Evolutionary conservation across 345 rosid genomes (phyloP).

Genomic region (Limnanthes douglasii): DNA sequence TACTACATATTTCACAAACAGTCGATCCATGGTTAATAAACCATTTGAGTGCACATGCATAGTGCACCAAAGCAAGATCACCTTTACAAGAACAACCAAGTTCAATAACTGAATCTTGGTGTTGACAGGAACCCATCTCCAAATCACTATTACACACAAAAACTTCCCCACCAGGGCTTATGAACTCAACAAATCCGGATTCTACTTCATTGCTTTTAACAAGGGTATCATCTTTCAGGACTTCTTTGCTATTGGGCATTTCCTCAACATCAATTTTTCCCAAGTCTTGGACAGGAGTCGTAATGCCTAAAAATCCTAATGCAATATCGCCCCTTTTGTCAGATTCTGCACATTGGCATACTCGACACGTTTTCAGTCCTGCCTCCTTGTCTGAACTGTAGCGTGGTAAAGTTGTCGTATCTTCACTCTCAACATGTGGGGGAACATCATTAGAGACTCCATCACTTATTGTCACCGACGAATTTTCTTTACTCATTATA

Average conservation of each 20-base stretch:
- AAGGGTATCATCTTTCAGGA: conserved; percentile 10
- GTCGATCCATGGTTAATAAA: conserved; percentile 94
- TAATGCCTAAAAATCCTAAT: conserved; percentile 57
- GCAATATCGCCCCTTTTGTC: conserved; percentile 78
- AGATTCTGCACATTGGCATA: conserved; percentile 89
- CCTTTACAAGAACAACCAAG: conserved; percentile 93
- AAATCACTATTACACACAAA: conserved; percentile 55
- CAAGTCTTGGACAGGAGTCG: conserved; percentile 29
- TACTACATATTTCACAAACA: conserved; percentile 80
- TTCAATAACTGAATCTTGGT: conserved; percentile 42
- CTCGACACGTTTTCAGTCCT: conserved; percentile 65
- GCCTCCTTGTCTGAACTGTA: conserved; percentile 60
- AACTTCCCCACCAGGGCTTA: conserved; percentile 72
- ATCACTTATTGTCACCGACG: conserved; percentile 20
- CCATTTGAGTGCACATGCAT: conserved; percentile 95
- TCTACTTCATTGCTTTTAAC: conserved; percentile 20
- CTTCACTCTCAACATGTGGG: conserved; percentile 26
- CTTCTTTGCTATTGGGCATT: conserved; percentile 11
- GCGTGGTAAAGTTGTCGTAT: conserved; percentile 20
- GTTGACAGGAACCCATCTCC: conserved; percentile 49
- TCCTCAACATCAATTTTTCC: conserved; percentile 22
- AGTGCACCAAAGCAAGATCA: conserved; percentile 84
- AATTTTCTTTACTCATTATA: conserved; percentile 55
- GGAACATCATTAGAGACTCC: conserved; percentile 23
- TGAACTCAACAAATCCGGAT: conserved; percentile 40